Base-by-base conservation (phyloP, 805 yeast species). In the Yarrowia sp. region DNA sequence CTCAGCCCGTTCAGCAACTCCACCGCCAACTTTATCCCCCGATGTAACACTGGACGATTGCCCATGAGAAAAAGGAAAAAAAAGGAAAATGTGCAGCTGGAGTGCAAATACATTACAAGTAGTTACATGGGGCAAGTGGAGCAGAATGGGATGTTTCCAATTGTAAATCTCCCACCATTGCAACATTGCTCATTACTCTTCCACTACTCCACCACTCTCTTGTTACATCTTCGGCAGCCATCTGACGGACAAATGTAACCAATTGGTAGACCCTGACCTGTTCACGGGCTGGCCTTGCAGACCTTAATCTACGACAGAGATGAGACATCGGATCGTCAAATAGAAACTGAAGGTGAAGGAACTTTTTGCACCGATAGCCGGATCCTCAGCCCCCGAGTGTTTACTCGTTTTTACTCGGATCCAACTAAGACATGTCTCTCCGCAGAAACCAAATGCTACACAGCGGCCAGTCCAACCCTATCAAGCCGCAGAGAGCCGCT, bases 31-130 rank as follows among this genome's bases (percentile, higher is more conserved):
- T 53, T 40, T 53, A 53, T 53, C 59, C 43, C 19, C 16, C 11
- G 45, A 53, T 53, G 59, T 53, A 53, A 53, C 59, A 40, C 59
- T 53, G 45, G 59, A 19, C 12, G n/a, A n/a, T 14, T 53, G 45
- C 15, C 19, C 35, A 52, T 14, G 38, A 36, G 16, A 53, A 53
- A 53, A 53, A 53, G 9, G 8, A 53, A 22, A 38, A 19, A 12
- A 8, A 10, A 9, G 32, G 32, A 26, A 26, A 26, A 26, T 26
- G 42, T 53, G 45, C 59, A 53, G 36, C 45, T 43, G 14, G 45
- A 35, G 12, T 5, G 40, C 40, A 2, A 9, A 5, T 38, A 26
- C 32, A 26, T 26, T 26, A 19, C 19, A 19, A 19, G 19, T 19
- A 26, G 32, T 26, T 26, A 26, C 32, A 26, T 26, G 32, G 32